Evolutionary conservation across 108 stramenopile genomes (phyloP), one percentile per base, ranked within the genome.

Genomic region (Discostella pseudostelligera): DNA sequence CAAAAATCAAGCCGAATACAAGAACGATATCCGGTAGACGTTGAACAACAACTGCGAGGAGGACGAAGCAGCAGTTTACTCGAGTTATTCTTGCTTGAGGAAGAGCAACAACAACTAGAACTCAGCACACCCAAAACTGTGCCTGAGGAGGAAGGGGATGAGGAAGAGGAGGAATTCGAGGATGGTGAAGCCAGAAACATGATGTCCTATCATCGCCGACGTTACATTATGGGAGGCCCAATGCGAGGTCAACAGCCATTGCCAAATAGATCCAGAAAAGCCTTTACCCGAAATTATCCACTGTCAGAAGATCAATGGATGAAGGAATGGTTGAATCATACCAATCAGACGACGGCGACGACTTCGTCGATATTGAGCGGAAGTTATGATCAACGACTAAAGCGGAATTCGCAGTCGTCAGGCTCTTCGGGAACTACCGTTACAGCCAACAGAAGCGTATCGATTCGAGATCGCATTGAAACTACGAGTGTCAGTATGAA

Each of bases 401-500:
- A 16, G 32, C 22, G 32, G 35, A n/a, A 36, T 35, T 36, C 32
- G 3, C 26, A 22, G 10, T 54, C 53, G 0, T 28, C 24, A 12
- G 10, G 35, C 13, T 54, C 53, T 8, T 54, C 53, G 12, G 53
- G 35, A 22, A 54, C 53, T 35, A 25, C 53, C 12, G 26, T 54
- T 35, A 54, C 53, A 28, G 53, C 32, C 53, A 54, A 54, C 32
- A 35, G 28, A 35, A 54, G 53, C 32, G 5, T 54, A 11, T n/a
- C n/a, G 7, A 32, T 32, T 32, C 32, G 32, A 3, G 42, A 8
- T 12, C 6, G 4, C 2, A 4, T 2, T 43, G 42, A 43, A 43
- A 43, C n/a, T 11, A 7, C 42, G 5, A 32, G 5, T 32, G 32
- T 32, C 32, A 32, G 4, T 3, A 32, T 32, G 32, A 32, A 32